Evolutionary conservation across 495 filamentous ascomycete species (phyloP).

Genomic region (Jackrogersella minutella): DNA sequence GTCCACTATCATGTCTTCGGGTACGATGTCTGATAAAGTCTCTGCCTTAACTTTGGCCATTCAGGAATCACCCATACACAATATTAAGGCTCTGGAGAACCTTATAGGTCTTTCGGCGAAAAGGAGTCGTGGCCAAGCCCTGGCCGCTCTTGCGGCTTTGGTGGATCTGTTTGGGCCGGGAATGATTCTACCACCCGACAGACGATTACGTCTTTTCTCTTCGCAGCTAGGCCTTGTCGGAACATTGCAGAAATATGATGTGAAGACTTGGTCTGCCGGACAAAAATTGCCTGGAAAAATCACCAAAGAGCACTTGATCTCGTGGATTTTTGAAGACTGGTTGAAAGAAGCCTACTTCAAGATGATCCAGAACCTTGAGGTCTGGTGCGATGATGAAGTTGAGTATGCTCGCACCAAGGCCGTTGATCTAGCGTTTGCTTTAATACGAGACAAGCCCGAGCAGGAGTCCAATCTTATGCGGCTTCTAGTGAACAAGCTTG

Average conservation of each 20-base stretch:
- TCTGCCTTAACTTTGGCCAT: conserved; percentile 92
- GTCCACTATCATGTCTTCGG: conserved; percentile 94
- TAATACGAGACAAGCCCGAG: conserved; percentile 94
- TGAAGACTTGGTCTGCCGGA: conserved; percentile 68
- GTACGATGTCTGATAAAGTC: conserved; percentile 95
- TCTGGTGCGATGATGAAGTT: conserved; percentile 92
- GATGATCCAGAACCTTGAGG: conserved; percentile 85
- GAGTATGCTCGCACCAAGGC: conserved; percentile 87
- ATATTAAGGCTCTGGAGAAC: conserved; percentile 83
- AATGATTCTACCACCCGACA: conserved; percentile 79
- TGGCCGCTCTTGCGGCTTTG: conserved; percentile 88
- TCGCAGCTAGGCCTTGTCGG: conserved; percentile 78
- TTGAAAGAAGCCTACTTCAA: conserved; percentile 92
- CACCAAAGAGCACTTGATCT: conserved; percentile 76
- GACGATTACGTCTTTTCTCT: conserved; percentile 80
- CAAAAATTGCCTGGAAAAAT: conserved; percentile 74
- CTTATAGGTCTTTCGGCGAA: conserved; percentile 83
- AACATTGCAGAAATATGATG: conserved; percentile 65
- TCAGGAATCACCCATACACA: conserved; percentile 95
- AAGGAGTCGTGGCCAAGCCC: conserved; percentile 88
- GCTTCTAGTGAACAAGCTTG: conserved; percentile 92
- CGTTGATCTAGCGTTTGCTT: conserved; percentile 85
- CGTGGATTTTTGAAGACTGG: conserved; percentile 95
- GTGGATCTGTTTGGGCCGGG: conserved; percentile 94
- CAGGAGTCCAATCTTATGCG: conserved; percentile 94